Base-by-base conservation (phyloP, 495 filamentous ascomycete genomes). In the Cenococcum geophilum region DNA sequence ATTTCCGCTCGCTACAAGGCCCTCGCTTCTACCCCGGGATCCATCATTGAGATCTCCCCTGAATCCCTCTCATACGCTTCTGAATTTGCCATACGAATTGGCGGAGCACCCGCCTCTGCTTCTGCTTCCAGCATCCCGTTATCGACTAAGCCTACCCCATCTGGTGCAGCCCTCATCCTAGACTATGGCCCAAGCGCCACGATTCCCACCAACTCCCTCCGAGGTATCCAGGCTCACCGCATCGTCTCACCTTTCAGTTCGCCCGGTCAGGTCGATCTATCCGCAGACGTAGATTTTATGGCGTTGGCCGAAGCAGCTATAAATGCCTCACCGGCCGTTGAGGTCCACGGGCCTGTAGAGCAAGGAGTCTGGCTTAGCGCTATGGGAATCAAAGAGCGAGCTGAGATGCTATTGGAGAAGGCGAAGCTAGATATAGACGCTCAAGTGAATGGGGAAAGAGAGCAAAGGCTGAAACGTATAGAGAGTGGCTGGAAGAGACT, bases 321-420 rank as follows among this genome's bases (percentile, higher is more conserved):
- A 18, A 75, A 78, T 27, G 86, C 88, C 0, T 88, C 84, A 61
- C 81, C 85, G 6, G 86, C 83, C 1, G 85, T 97, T 16, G 93
- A 97, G 72, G 88, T 96, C 14, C 91, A 97, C 72, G 93, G 93
- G 0, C 93, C 93, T 4, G 86, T 97, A 2, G 85, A 91, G 67
- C 93, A 98, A 74, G 91, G 83, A 0, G 74, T 76, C 22, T 98
- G 92, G 74, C 75, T 98, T 57, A 74, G 79, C 58, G 76, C 78
- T 1, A 86, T 97, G 86, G 93, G 93, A 0, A 89, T 92, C 50
- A 75, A 74, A 51, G 86, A 95, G 76, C 81, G 93, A 42, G 90
- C 86, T 61, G 80, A 85, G 69, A 78, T 83, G 72, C 69, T 97
- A 48, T 73, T 83, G 16, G 76, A 76, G 67, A 75, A 73, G 10